Evolutionary conservation across 148 eudicot genomes (phyloP).

Genomic region (Rhododendron griersonianum): DNA sequence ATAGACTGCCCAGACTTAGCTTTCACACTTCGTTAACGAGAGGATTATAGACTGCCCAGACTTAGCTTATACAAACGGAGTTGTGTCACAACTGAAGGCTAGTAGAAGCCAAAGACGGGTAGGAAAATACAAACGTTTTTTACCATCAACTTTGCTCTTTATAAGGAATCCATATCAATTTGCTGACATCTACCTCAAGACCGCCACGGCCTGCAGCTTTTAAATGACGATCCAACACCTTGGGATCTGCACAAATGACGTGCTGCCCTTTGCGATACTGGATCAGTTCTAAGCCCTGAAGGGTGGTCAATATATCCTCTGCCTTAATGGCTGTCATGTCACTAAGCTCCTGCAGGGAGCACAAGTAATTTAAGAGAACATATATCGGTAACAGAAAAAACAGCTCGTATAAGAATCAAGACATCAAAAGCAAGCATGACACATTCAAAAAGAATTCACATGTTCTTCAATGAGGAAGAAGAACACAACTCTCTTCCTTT

Average conservation of each 20-base stretch:
- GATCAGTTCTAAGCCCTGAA: slow-evolving; percentile 81
- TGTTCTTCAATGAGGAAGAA: too few relatives aligned
- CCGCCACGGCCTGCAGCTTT: slow-evolving; percentile 98
- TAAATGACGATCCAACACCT: slow-evolving; percentile 91
- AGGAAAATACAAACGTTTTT: neutral
- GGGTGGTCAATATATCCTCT: slow-evolving; percentile 83
- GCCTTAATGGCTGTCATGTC: slow-evolving; percentile 97
- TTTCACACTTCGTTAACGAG: too few relatives aligned
- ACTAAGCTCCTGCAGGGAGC: slow-evolving; percentile 67
- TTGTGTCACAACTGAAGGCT: neutral
- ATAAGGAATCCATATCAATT: slow-evolving; percentile 93
- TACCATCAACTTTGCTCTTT: slow-evolving; percentile 76
- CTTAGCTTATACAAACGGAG: neutral
- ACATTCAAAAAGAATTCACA: too few relatives aligned
- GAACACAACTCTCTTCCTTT: too few relatives aligned
- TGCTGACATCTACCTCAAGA: slow-evolving; percentile 81
- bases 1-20: too few relatives aligned
- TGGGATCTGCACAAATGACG: slow-evolving; percentile 92
- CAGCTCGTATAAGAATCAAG: too few relatives aligned
- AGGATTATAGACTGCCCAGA: too few relatives aligned
- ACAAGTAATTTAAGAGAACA: neutral
- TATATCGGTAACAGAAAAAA: neutral
- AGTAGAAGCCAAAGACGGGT: neutral
- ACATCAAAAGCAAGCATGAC: too few relatives aligned
- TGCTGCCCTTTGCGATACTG: slow-evolving; percentile 97